Percentiles rank a stretch among this genome's conserved stretches.
Conservation (phyloP, 2,329 filamentous ascomycete genomes). For the Calonectria hawksworthii region DNA sequence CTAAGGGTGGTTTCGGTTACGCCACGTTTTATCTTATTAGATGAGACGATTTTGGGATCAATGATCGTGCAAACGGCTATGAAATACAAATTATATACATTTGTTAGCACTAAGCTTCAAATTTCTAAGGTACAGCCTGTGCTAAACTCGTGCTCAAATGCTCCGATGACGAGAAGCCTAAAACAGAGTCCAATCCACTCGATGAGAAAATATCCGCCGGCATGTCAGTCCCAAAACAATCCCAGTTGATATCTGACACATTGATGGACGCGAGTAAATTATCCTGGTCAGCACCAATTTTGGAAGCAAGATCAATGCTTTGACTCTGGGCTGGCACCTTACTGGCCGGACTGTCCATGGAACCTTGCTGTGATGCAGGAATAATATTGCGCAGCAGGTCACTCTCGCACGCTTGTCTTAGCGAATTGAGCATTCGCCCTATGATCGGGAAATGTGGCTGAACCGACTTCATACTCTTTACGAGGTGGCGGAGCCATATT, state of each 20-base stretch:
- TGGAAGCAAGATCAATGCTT: background rate
- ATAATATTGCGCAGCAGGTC: background rate
- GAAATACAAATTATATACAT: no score
- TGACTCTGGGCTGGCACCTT: background rate
- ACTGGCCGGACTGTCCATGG: background rate
- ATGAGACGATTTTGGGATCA: no score
- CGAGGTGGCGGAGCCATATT: constrained; percentile 25
- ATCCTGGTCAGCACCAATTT: background rate
- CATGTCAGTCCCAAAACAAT: background rate
- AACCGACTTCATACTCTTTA: constrained; percentile 25
- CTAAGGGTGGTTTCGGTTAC: no score
- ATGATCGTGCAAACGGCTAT: no score
- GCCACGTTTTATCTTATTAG: no score
- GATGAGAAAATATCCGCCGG: background rate
- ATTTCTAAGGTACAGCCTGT: background rate
- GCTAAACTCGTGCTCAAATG: background rate
- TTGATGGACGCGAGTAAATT: background rate
- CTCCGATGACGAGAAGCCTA: background rate
- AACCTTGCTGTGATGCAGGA: background rate
- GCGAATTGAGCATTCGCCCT: constrained; percentile 27
- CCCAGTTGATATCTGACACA: background rate
- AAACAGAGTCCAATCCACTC: background rate
- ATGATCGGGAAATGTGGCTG: constrained; percentile 28
- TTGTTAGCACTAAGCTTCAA: background rate
- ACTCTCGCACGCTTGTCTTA: constrained; percentile 9